Evolutionary conservation across 495 filamentous ascomycete species (phyloP).

Genomic region (Sordaria brevicollis): DNA sequence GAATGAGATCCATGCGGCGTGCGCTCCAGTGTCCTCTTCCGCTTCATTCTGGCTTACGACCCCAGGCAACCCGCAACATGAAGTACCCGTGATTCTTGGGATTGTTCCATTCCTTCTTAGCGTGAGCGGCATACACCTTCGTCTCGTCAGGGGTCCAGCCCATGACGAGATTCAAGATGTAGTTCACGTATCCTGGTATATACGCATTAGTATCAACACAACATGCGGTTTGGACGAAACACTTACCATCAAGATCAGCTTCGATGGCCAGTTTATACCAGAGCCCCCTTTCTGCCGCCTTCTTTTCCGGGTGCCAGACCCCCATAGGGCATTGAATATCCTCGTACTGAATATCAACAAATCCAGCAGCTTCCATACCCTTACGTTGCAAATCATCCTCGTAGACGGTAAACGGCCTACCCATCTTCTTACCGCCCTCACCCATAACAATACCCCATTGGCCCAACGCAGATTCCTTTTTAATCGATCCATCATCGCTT

Average conservation of each 20-base stretch:
- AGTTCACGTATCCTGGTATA: conserved; percentile 11
- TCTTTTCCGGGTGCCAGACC: conserved; percentile 23
- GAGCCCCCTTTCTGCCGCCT: conserved; percentile 37
- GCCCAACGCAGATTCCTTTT: conserved; percentile 17
- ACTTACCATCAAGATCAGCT: conserved; percentile 15
- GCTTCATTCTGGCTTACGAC: conserved; percentile 16
- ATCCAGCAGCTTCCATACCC: conserved; percentile 47
- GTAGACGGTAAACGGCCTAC: conserved; percentile 4
- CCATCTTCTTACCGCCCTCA: conserved; percentile 6
- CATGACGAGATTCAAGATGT: conserved; percentile 18
- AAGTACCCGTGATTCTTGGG: conserved; percentile 4
- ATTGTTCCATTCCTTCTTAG: conserved; percentile 7
- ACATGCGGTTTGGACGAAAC: background rate
- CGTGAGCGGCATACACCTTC: conserved; percentile 5
- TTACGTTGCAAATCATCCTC: conserved; percentile 39
- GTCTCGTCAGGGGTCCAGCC: conserved; percentile 14
- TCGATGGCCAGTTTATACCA: conserved; percentile 12
- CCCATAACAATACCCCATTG: conserved; percentile 22
- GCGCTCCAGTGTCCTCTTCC: background rate
- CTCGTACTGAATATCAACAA: conserved; percentile 35
- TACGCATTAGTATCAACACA: background rate
- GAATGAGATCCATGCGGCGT: background rate
- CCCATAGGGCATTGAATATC: conserved; percentile 1
- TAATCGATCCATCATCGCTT: conserved; percentile 17
- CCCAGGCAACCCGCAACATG: conserved; percentile 17